Base-by-base conservation (phyloP, 2,329 filamentous ascomycete species). In the Ceratocystiopsis sp. region DNA sequence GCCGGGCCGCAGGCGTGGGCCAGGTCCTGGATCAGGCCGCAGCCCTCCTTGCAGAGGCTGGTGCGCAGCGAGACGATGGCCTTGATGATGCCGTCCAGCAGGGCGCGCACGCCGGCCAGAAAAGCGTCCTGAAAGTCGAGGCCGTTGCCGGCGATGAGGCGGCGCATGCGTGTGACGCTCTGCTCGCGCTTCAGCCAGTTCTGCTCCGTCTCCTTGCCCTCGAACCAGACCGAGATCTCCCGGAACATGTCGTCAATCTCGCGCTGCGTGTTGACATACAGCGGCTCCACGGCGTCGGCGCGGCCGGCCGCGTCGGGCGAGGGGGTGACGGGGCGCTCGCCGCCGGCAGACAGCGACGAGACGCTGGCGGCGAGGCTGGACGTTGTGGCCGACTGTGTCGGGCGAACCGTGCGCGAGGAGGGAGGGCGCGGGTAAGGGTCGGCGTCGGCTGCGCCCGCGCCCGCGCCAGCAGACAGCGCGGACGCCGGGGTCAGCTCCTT, bases 111-210 rank as follows among this genome's bases (percentile, higher is more conserved):
- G 17, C 76, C 75, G 3, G 66, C 61, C 36, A 93, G 57, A 54
- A 86, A 93, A 3, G 71, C 66, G 29, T 78, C 75, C 36, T 75
- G 69, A 53, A 81, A 94, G 49, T 93, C 84, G 21, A 72, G 70
- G 0, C 82, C 75, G 57, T 96, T 96, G 44, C 89, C 89, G 47
- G 80, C 83, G 41, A 84, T 75, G 21, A 95, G 69, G 49, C 77
- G 74, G 42, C 89, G 76, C 40, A 96, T 62, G 50, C 82, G 87
- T 9, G 71, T 71, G 35, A 86, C 71, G 55, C 75, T 80, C 63
- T 89, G 82, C 59, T 96, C 89, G 57, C 89, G 73, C 51, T 80
- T 78, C 53, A 84, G 59, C 89, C 89, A 96, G 55, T 96, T 96
- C 46, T 83, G 76, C 56, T 96, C 89, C 0, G 81, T 77, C 62